Conservation (phyloP, 805 yeast genomes). For the Starmerella apicola region DNA sequence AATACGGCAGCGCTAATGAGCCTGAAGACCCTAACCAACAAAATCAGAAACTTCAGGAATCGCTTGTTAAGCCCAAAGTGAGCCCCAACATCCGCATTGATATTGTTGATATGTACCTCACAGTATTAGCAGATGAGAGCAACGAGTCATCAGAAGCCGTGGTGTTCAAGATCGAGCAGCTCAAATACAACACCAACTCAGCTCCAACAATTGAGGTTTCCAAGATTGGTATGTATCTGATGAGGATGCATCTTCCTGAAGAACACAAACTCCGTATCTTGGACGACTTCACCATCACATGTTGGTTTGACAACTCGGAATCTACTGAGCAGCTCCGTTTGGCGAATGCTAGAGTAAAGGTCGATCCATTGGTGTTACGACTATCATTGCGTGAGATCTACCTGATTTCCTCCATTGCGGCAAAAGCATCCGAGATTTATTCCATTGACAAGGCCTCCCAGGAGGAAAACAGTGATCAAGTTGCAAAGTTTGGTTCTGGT, state of each 20-base stretch:
- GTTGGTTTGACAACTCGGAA: constrained; percentile 59
- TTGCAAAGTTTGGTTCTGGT: not conserved
- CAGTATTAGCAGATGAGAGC: constrained; percentile 69
- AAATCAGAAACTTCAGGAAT: not conserved
- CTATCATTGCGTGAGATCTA: constrained; percentile 78
- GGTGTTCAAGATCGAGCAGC: constrained; percentile 76
- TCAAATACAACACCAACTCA: constrained; percentile 55
- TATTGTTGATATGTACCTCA: constrained; percentile 62
- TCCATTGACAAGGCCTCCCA: too few species aligned
- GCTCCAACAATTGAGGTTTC: constrained; percentile 54
- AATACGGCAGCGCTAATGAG: not conserved
- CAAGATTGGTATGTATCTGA: constrained; percentile 76
- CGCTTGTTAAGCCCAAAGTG: not conserved
- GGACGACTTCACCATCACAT: constrained; percentile 77
- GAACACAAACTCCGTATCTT: constrained; percentile 55
- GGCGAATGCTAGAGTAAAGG: constrained; percentile 52
- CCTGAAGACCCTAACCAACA: not conserved
- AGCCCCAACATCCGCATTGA: constrained; percentile 33
- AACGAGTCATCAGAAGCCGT: constrained; percentile 65
- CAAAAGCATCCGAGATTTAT: constrained; percentile 44
- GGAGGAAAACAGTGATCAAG: too few species aligned
- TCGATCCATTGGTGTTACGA: constrained; percentile 71
- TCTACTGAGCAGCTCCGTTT: constrained; percentile 46
- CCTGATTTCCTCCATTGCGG: constrained; percentile 61
- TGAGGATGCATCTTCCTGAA: constrained; percentile 59